phyloP scores from a whole-genome alignment of 139 green algal species.

The Chlorella sp. region DNA sequence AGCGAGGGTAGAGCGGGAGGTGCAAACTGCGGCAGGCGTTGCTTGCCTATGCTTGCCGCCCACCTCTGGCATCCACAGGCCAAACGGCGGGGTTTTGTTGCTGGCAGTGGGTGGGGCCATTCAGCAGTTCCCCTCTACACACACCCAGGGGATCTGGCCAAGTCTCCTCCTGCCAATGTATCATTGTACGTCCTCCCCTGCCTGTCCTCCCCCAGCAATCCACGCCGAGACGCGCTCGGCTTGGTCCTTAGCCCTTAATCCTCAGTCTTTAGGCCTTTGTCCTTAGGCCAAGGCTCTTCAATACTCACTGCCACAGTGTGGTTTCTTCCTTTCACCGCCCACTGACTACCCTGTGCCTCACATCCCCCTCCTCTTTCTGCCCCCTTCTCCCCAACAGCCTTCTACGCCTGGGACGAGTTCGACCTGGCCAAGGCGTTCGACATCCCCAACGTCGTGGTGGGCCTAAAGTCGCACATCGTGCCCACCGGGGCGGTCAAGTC shows the following conservation, averaged over 20 bases:
- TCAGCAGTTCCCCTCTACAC: no score
- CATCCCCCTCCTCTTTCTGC: neutral
- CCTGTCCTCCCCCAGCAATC: neutral
- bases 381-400: neutral
- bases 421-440: neutral
- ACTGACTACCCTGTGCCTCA: neutral
- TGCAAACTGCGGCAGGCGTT: no score
- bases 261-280: no score
- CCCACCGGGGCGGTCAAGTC: conserved; percentile 26
- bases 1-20: no score
- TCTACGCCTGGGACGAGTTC: conserved; percentile 5
- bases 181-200: neutral
- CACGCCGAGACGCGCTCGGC: no score
- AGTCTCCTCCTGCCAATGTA: neutral
- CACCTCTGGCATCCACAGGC: no score
- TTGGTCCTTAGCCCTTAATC: no score
- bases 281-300: no score
- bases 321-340: neutral
- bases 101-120: no score
- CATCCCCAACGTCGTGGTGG: conserved; percentile 17
- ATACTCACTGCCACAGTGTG: neutral
- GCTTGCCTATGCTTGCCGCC: no score
- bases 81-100: no score
- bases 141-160: no score
- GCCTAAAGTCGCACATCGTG: conserved; percentile 33